These are phyloP conservation scores for Cinnamomum micranthum DNA, from an alignment of 164 flowering plant genomes.

Conservation along the genomic window DNA sequence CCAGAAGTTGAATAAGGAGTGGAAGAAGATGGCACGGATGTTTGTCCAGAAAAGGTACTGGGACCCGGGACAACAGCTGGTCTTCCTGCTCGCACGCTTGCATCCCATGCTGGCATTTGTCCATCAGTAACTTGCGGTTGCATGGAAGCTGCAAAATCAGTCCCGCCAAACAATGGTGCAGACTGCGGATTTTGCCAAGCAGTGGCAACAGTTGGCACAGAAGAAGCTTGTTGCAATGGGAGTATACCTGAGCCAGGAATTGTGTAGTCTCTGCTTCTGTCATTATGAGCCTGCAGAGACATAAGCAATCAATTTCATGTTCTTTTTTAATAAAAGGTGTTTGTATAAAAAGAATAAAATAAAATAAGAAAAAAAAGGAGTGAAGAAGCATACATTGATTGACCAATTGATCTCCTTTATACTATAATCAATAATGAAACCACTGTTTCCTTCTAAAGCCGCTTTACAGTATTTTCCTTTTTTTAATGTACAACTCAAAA, in stretches of 20 bases:
- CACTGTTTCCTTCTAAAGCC: neutral
- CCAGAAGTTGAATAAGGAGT: slow-evolving; percentile 31
- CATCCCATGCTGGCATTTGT: slow-evolving; percentile 46
- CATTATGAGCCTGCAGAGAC: slow-evolving; percentile 58
- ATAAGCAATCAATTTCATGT: neutral
- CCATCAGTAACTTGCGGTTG: slow-evolving; percentile 28
- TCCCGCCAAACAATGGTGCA: slow-evolving; percentile 26
- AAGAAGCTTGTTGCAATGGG: slow-evolving; percentile 41
- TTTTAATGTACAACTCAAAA: slow-evolving; percentile 29
- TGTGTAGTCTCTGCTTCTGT: slow-evolving; percentile 78
- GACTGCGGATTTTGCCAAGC: slow-evolving; percentile 51
- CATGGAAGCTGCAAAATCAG: slow-evolving; percentile 30
- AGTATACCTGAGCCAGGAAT: slow-evolving; percentile 42
- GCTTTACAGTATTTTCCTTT: slow-evolving; percentile 3
- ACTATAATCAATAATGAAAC: neutral
- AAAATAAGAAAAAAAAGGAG: slow-evolving; percentile 9
- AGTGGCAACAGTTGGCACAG: slow-evolving; percentile 27
- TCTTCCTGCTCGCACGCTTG: slow-evolving; percentile 33
- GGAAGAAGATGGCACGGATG: slow-evolving; percentile 22
- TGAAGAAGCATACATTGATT: slow-evolving; percentile 36
- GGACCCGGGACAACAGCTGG: slow-evolving; percentile 31
- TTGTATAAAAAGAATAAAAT: neutral
- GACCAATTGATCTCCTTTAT: slow-evolving; percentile 10
- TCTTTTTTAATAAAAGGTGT: neutral
- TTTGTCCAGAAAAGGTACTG: slow-evolving; percentile 44